Base-by-base conservation (phyloP, 192 early-diverging fungal genomes). In the Powellomyces hirtus region DNA sequence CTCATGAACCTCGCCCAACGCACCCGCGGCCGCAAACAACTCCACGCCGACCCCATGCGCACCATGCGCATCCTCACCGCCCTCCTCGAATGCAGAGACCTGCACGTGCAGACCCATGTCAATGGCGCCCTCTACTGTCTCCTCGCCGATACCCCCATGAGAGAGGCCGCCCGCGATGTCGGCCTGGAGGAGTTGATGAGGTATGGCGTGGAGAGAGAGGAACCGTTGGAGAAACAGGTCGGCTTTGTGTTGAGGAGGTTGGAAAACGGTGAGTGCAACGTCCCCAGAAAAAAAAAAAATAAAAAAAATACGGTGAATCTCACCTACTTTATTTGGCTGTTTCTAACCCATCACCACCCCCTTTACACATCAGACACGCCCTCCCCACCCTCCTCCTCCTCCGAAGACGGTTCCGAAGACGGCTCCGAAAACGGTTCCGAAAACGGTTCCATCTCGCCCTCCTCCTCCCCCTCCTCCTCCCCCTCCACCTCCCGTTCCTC, bases 1-100 rank as follows among this genome's bases (percentile, higher is more conserved):
- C 53, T 82, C 35, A 84, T 84, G 83, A 84, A 84, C 66, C 74
- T 84, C 8, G 80, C 78, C 55, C 57, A 82, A 62, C 24, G 83
- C 49, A 78, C 75, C 18, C 30, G 38, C 16, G 83, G 83, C 0
- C 68, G 76, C 40, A 59, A 62, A n/a, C n/a, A n/a, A n/a, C n/a
- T n/a, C 57, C 46, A 52, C 4, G 16, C 36, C 3, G 58, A 77
- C 38, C 73, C 73, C 16, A 60, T 46, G 7, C 35, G 62, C 2
- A 76, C 71, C 27, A 29, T 79, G 18, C 33, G 46, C 27, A 36
- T 71, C 5, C 56, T 79, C 53, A 76, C 38, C 71, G 68, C n/a
- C n/a, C n/a, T n/a, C n/a, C n/a, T n/a, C n/a, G n/a, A 53, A 53
- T 53, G 10, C 13, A 53, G 24, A 10, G 37, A 16, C 36, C 22